A percentile compares a stretch with the other conserved stretches of the same genome.
Conservation (phyloP, 805 yeast species). For the Nakazawaea peltata region DNA sequence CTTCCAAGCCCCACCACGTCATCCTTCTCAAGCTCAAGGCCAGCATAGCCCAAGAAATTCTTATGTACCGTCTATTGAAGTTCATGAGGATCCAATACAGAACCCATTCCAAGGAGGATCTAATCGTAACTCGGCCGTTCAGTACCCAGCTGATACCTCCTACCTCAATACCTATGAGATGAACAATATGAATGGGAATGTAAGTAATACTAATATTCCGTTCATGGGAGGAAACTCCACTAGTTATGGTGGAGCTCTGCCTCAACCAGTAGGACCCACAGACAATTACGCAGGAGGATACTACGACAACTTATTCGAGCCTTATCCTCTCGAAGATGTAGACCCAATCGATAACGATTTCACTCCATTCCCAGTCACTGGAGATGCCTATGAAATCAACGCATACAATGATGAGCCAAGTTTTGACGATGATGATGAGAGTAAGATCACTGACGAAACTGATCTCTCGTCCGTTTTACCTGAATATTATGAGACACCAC, state of each 20-base stretch:
- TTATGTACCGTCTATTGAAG: too few species aligned
- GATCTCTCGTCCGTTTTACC: conserved; percentile 3
- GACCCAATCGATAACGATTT: conserved; percentile 18
- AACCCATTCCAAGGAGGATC: neutral
- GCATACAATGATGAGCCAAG: conserved; percentile 7
- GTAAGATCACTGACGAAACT: neutral
- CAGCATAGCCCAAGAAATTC: too few species aligned
- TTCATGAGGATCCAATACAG: too few species aligned
- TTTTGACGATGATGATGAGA: conserved; percentile 3
- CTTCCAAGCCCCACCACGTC: too few species aligned
- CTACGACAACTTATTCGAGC: conserved; percentile 6
- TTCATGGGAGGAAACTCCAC: conserved; percentile 3
- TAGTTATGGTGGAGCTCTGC: too few species aligned
- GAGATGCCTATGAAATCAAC: conserved; percentile 18
- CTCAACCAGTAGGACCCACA: neutral
- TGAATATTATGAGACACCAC: conserved; percentile 5
- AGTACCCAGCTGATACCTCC: conserved; percentile 2
- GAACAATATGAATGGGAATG: conserved; percentile 1
- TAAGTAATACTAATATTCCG: conserved; percentile 5
- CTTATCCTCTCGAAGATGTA: conserved; percentile 18
- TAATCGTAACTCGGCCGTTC: neutral
- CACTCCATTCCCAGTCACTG: conserved; percentile 24
- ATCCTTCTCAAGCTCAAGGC: too few species aligned
- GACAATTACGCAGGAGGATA: neutral
- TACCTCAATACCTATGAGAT: conserved; percentile 4